These are phyloP conservation scores for Huiozyma sinensis DNA, from an alignment of 805 yeast species.

Conservation along the genomic window DNA sequence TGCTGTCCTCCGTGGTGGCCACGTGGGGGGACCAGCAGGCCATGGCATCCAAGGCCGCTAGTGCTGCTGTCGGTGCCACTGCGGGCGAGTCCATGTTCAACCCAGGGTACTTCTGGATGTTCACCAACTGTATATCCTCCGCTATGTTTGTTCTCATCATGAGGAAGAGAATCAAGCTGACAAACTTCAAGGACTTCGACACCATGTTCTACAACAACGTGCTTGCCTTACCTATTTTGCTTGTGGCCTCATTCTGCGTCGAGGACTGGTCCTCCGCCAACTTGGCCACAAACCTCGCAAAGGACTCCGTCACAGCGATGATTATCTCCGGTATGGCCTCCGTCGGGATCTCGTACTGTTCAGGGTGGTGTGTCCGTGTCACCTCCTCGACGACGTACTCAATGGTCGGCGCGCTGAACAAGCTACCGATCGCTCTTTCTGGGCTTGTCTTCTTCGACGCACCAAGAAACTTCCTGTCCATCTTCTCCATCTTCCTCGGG, in stretches of 20 bases:
- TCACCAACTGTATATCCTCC: conserved; percentile 83
- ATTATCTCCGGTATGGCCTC: conserved; percentile 86
- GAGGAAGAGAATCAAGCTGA: conserved; percentile 96
- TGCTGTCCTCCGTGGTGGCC: conserved; percentile 90
- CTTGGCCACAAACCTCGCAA: conserved; percentile 61
- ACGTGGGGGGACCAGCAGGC: conserved; percentile 67
- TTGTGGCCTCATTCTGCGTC: conserved; percentile 59
- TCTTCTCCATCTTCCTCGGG: conserved; percentile 84
- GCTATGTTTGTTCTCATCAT: conserved; percentile 88
- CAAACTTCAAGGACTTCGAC: conserved; percentile 92
- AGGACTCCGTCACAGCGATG: conserved; percentile 68
- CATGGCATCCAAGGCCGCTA: conserved; percentile 22
- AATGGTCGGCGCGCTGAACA: conserved; percentile 98
- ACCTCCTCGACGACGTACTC: conserved; percentile 97
- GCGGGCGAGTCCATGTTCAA: conserved; percentile 33
- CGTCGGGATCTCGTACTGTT: conserved; percentile 95
- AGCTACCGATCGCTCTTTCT: conserved; percentile 91
- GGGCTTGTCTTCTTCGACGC: conserved; percentile 94
- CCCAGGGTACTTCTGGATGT: conserved; percentile 95
- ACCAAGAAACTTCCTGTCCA: conserved; percentile 85
- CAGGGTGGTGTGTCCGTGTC: conserved; percentile 99
- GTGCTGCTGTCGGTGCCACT: conserved; percentile 16
- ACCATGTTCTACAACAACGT: conserved; percentile 98
- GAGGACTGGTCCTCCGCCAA: conserved; percentile 93
- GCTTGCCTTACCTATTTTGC: conserved; percentile 81